Percentiles rank a stretch among this genome's conserved stretches.
Evolutionary conservation across 2,329 filamentous ascomycete species (phyloP).

Genomic region (Fusarium sp.): DNA sequence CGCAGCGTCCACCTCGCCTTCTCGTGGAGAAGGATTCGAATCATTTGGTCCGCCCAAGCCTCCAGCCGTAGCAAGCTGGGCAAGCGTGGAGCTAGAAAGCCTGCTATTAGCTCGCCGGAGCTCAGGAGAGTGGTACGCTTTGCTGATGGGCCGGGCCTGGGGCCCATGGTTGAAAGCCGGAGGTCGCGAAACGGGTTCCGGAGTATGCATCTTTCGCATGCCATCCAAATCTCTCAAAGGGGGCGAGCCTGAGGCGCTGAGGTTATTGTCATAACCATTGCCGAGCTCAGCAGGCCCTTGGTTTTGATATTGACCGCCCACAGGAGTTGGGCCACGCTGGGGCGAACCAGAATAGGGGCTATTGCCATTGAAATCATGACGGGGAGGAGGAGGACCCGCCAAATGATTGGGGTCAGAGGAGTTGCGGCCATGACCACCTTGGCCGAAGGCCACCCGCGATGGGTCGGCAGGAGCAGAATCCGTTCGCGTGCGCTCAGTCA

Average conservation of each 20-base stretch:
- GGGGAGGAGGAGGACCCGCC: conserved; percentile 40
- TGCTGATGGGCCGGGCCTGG: conserved; percentile 75
- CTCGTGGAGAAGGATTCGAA: conserved; percentile 46
- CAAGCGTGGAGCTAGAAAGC: conserved; percentile 84
- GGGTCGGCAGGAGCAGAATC: conserved; percentile 64
- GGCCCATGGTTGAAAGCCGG: conserved; percentile 84
- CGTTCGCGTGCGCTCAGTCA: conserved; percentile 58
- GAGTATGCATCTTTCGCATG: conserved; percentile 70
- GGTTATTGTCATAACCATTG: conserved; percentile 68
- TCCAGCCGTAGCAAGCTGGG: conserved; percentile 80
- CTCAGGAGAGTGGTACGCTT: conserved; percentile 80
- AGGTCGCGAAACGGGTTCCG: conserved; percentile 81
- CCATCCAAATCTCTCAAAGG: conserved; percentile 65
- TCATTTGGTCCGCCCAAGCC: conserved; percentile 60
- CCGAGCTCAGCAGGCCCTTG: conserved; percentile 62
- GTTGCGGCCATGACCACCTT: conserved; percentile 58
- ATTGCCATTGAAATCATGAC: conserved; percentile 41
- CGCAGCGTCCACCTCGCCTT: conserved; percentile 50
- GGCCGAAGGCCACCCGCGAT: conserved; percentile 52
- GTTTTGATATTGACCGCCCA: conserved; percentile 57
- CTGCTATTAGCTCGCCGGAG: conserved; percentile 84
- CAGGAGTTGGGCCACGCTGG: conserved; percentile 52
- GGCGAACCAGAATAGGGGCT: conserved; percentile 49
- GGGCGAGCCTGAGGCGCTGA: conserved; percentile 48
- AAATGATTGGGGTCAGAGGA: conserved; percentile 59